Conservation (phyloP, 2,329 filamentous ascomycete species). For the Fusarium multiceps region DNA sequence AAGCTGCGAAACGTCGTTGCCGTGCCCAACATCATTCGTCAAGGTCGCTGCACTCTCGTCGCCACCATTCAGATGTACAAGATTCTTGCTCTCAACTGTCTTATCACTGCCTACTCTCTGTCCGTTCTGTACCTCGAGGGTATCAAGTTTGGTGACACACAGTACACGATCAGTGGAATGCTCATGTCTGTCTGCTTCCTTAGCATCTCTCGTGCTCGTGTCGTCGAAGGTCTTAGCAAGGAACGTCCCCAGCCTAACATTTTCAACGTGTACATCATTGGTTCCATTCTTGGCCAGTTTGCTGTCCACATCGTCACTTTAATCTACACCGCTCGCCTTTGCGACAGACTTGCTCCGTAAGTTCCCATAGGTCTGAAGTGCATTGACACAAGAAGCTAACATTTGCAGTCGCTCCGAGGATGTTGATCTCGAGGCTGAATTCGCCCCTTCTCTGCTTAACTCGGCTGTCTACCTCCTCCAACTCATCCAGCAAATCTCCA, state of each 20-base stretch:
- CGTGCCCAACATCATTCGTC: constrained; percentile 97
- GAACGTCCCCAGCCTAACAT: constrained; percentile 98
- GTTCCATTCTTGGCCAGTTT: constrained; percentile 96
- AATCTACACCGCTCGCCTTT: constrained; percentile 92
- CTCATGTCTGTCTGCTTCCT: constrained; percentile 99
- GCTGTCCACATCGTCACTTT: constrained; percentile 93
- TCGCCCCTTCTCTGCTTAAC: constrained; percentile 92
- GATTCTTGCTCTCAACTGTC: constrained; percentile 95
- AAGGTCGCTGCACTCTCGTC: constrained; percentile 96
- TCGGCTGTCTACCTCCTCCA: constrained; percentile 96
- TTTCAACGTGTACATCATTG: constrained; percentile 99
- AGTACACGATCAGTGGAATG: constrained; percentile 99
- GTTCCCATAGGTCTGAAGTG: constrained; percentile 50
- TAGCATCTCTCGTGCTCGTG: constrained; percentile 96
- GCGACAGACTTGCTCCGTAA: constrained; percentile 86
- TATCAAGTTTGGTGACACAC: constrained; percentile 98
- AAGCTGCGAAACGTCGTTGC: constrained; percentile 97
- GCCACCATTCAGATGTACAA: constrained; percentile 99
- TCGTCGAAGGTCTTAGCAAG: constrained; percentile 94
- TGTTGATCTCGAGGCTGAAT: constrained; percentile 94
- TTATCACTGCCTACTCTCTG: constrained; percentile 97
- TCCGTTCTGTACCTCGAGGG: constrained; percentile 96
- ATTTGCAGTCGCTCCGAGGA: constrained; percentile 61
- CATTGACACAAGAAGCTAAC: constrained; percentile 40
- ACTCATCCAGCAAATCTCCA: constrained; percentile 98